Evolutionary conservation across 2,329 filamentous ascomycete genomes (phyloP).

Genomic region (Aureobasidium mangrovei): DNA sequence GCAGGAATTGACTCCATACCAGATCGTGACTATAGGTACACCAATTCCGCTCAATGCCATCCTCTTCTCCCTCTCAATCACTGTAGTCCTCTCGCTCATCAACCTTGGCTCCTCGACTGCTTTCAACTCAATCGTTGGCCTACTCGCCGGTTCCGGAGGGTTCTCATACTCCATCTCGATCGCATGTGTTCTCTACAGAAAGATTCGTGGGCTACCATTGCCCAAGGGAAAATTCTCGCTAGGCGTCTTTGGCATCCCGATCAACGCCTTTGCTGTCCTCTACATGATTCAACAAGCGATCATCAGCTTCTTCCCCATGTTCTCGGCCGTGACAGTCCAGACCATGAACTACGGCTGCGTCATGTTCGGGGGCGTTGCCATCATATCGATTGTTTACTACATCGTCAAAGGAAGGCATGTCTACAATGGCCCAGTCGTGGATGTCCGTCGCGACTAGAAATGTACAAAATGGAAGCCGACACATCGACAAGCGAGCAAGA

Average conservation of each 20-base stretch:
- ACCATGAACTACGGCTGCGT: conserved; percentile 19
- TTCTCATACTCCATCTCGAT: conserved; percentile 34
- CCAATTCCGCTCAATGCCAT: conserved; percentile 23
- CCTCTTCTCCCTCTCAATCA: conserved; percentile 20
- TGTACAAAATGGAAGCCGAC: not conserved
- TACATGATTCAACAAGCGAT: conserved; percentile 21
- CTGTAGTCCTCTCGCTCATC: conserved; percentile 26
- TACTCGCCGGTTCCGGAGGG: conserved; percentile 31
- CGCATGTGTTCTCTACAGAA: conserved; percentile 21
- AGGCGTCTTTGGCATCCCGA: conserved; percentile 19
- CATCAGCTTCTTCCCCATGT: conserved; percentile 11
- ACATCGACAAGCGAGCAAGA: too few relatives aligned
- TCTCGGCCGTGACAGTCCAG: conserved; percentile 20
- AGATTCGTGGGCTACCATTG: not conserved
- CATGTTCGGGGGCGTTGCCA: conserved; percentile 18
- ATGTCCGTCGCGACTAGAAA: not conserved
- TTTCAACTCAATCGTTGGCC: conserved; percentile 35
- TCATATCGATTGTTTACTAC: conserved; percentile 15
- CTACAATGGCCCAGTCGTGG: conserved; percentile 19
- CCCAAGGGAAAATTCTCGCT: conserved; percentile 21
- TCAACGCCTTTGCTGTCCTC: conserved; percentile 21
- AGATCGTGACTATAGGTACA: conserved; percentile 12
- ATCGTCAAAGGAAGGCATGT: conserved; percentile 15
- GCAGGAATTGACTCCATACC: too few relatives aligned
- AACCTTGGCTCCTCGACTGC: conserved; percentile 31